Conservation (phyloP, 2,329 filamentous ascomycete genomes). For the Apiospora phragmitis region DNA sequence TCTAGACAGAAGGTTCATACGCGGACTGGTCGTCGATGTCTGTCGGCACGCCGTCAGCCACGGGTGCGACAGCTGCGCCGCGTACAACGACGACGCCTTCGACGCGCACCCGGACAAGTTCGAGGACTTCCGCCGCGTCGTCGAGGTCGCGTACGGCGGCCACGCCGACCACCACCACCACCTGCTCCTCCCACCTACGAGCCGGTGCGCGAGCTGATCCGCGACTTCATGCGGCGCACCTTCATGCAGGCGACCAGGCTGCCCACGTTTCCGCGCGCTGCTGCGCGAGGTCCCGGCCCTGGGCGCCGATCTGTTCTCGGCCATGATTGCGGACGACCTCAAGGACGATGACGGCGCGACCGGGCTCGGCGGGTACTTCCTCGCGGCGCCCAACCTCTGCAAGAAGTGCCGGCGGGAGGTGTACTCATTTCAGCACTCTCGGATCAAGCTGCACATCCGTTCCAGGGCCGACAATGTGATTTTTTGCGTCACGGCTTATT, state of each 20-base stretch:
- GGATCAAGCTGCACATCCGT: no score
- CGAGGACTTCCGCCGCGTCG: background rate
- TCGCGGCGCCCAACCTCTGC: no score
- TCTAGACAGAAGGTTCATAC: background rate
- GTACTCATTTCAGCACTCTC: no score
- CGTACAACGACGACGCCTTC: background rate
- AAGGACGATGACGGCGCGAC: no score
- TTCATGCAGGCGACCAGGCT: background rate
- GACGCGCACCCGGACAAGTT: background rate
- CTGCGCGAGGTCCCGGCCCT: background rate
- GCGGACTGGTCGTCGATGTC: background rate
- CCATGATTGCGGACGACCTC: background rate
- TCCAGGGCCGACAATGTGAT: no score
- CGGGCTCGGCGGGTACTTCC: background rate
- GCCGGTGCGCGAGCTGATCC: background rate
- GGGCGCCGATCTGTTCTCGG: background rate
- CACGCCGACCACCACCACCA: background rate
- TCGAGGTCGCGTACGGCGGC: background rate
- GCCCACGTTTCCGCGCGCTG: background rate
- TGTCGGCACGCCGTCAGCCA: no score
- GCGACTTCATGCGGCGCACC: background rate
- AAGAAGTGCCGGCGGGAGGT: no score
- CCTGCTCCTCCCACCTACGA: no score
- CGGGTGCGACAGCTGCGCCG: fast-evolving
- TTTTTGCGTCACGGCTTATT: no score